A percentile compares a stretch with the other conserved stretches of the same genome.
Conservation (phyloP, 352 stramenopile species). For the Phytophthora sojae region DNA sequence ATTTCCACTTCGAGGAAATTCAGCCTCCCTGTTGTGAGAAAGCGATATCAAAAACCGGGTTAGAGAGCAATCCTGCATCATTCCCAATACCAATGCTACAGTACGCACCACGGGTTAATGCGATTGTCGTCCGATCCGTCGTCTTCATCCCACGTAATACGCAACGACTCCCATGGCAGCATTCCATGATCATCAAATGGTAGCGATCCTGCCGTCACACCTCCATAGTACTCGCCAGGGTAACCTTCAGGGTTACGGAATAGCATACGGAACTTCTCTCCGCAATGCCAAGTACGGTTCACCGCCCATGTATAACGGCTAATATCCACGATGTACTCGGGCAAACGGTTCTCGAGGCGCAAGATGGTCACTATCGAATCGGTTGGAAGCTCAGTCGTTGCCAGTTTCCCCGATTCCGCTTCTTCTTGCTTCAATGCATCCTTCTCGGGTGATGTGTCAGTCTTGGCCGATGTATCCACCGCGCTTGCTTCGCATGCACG, state of each 20-base stretch:
- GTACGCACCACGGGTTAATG: slow-evolving; percentile 86
- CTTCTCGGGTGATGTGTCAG: slow-evolving; percentile 11
- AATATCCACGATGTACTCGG: slow-evolving; percentile 76
- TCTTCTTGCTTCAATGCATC: slow-evolving; percentile 15
- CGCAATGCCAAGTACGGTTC: slow-evolving; percentile 62
- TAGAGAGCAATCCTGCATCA: slow-evolving; percentile 14
- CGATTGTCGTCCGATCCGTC: slow-evolving; percentile 82
- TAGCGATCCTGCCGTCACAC: slow-evolving; percentile 70
- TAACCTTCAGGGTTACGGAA: slow-evolving; percentile 77
- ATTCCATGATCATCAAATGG: slow-evolving; percentile 67
- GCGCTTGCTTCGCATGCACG: slow-evolving; percentile 52
- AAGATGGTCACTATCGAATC: slow-evolving; percentile 66
- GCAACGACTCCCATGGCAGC: slow-evolving; percentile 82
- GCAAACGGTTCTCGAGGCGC: slow-evolving; percentile 84
- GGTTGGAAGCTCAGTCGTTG: slow-evolving; percentile 21
- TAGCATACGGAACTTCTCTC: slow-evolving; percentile 81
- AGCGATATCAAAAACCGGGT: slow-evolving; percentile 23
- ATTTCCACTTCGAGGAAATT: slow-evolving; percentile 43
- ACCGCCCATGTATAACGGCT: slow-evolving; percentile 72
- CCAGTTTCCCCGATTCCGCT: background rate
- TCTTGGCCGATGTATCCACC: slow-evolving; percentile 22
- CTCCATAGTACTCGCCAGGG: slow-evolving; percentile 77
- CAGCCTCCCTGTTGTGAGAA: slow-evolving; percentile 59
- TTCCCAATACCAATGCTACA: background rate
- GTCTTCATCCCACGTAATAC: slow-evolving; percentile 88